Conservation (phyloP, 257 asterid genomes). For the Thymus quinquecostatus region DNA sequence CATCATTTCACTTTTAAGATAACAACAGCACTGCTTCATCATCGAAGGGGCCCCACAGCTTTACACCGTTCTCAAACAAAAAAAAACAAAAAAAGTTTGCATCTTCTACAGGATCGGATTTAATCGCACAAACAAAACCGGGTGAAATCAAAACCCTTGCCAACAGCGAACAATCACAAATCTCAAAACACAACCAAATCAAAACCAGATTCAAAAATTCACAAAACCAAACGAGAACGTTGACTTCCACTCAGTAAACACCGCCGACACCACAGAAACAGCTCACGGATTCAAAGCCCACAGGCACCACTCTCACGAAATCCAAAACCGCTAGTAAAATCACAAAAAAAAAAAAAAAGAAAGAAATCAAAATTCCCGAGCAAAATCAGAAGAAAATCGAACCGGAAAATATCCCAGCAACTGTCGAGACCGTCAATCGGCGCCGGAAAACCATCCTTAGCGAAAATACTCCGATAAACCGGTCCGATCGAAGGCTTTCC, state of each 20-base stretch:
- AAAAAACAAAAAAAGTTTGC: background rate
- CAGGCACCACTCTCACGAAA: conserved; percentile 18
- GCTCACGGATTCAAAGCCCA: conserved; percentile 26
- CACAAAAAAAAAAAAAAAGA: conserved; percentile 20
- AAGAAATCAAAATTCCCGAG: background rate
- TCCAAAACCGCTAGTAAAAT: background rate
- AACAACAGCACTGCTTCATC: conserved; percentile 17
- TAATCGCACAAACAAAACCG: conserved; percentile 16
- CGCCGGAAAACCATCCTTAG: conserved; percentile 80
- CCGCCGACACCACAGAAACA: background rate
- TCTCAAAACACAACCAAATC: conserved; percentile 20
- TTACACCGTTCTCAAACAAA: conserved; percentile 16
- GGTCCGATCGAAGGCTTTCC: conserved; percentile 90
- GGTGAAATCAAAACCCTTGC: conserved; percentile 1
- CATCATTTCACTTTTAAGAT: background rate
- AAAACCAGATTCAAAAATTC: conserved; percentile 9
- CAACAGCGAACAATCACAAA: conserved; percentile 14
- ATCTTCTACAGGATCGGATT: conserved; percentile 28
- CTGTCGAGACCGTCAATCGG: conserved; percentile 72
- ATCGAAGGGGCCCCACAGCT: conserved; percentile 17
- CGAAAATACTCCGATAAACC: conserved; percentile 72
- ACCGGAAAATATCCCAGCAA: conserved; percentile 99
- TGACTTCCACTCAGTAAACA: conserved; percentile 18
- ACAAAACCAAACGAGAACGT: conserved; percentile 26
- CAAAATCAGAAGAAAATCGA: conserved; percentile 24